Percentiles rank a stretch among this genome's conserved stretches.
These are phyloP conservation scores for Colletotrichum brevisporum DNA, from an alignment of 2,329 filamentous ascomycete genomes.

Conservation along the genomic window DNA sequence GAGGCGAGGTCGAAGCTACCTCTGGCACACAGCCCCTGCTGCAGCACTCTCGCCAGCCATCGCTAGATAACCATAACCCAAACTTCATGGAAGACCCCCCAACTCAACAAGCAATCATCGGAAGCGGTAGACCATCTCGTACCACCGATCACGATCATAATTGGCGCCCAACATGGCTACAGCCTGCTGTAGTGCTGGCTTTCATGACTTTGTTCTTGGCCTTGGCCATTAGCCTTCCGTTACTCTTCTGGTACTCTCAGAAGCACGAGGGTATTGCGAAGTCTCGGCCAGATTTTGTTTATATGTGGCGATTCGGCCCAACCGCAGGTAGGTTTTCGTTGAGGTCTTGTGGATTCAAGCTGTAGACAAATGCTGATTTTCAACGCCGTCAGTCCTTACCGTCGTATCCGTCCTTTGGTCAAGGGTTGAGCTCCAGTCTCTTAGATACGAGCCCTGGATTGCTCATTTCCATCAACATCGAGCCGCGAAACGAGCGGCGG, in stretches of 20 bases:
- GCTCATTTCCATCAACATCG: background rate
- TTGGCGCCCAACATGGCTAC: slow-evolving; percentile 16
- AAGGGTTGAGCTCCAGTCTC: slow-evolving; percentile 2
- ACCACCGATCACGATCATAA: background rate
- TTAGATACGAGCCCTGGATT: slow-evolving; percentile 5
- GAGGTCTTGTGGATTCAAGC: no score
- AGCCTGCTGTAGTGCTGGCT: background rate
- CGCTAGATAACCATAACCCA: no score
- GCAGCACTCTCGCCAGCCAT: no score
- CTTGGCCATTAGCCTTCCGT: background rate
- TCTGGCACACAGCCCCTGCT: no score
- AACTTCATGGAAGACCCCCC: no score
- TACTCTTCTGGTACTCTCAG: slow-evolving; percentile 18
- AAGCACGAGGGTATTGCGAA: slow-evolving; percentile 3
- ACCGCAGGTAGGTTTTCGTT: slow-evolving; percentile 7
- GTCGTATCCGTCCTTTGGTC: background rate
- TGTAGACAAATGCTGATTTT: rapidly evolving
- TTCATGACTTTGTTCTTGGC: slow-evolving; percentile 9
- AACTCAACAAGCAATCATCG: no score
- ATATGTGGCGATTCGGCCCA: slow-evolving; percentile 28
- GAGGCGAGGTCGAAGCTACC: no score
- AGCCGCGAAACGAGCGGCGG: rapidly evolving
- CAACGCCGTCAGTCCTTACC: background rate
- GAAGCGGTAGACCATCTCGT: background rate
- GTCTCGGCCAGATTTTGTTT: slow-evolving; percentile 3